Percentiles rank a stretch among this genome's conserved stretches.
phyloP scores from a whole-genome alignment of 148 eudicot species.

The Amaranthus palmeri region DNA sequence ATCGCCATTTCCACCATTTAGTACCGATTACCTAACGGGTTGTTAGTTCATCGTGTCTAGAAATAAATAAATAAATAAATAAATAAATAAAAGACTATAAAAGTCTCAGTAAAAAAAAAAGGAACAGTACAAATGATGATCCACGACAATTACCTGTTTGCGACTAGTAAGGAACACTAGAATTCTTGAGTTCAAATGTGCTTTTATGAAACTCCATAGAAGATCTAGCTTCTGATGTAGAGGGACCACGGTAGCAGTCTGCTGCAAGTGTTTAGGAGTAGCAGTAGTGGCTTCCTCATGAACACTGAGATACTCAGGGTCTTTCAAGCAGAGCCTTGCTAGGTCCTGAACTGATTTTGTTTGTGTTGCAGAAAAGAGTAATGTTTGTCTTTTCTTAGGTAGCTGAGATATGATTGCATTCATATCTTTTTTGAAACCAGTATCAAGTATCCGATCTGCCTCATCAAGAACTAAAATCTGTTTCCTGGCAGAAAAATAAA shows the following conservation, averaged over 20 bases:
- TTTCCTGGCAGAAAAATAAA: conserved; percentile 33
- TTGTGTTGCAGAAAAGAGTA: conserved; percentile 92
- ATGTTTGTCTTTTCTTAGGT: conserved; percentile 72
- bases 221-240: conserved; percentile 82
- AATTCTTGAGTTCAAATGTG: conserved; percentile 75
- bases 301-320: conserved; percentile 91
- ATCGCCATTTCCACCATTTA: no score
- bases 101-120: conserved; percentile 1
- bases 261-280: conserved; percentile 67
- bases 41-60: not conserved
- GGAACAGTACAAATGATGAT: not conserved
- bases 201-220: conserved; percentile 86
- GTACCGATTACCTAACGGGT: not conserved
- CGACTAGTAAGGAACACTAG: conserved; percentile 86
- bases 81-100: not conserved
- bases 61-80: not conserved
- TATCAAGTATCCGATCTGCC: conserved; percentile 95
- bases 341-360: conserved; percentile 89
- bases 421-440: conserved; percentile 65
- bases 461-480: conserved; percentile 95
- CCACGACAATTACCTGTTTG: conserved; percentile 58
- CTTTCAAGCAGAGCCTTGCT: conserved; percentile 94
- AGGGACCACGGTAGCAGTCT: conserved; percentile 64
- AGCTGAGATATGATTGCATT: conserved; percentile 86
- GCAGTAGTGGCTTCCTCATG: conserved; percentile 76